Evolutionary conservation across 1,139 yeast genomes (phyloP).

Genomic region (Kodamaea sp.): DNA sequence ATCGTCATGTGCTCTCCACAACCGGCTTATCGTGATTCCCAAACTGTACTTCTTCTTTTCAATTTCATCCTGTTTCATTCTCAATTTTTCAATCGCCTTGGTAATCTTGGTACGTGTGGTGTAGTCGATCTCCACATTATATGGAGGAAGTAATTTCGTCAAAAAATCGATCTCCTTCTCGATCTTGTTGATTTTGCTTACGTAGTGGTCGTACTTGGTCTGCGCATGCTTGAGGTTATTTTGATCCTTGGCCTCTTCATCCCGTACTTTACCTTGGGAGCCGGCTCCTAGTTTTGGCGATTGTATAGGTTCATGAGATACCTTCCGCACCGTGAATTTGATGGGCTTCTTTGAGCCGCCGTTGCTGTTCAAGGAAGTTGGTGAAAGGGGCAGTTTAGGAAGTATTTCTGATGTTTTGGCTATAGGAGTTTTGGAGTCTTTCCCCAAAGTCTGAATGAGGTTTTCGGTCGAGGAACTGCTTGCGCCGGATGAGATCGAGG

Average conservation of each 20-base stretch:
- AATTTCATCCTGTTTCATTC: constrained; percentile 43
- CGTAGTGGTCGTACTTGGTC: constrained; percentile 39
- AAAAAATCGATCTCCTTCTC: constrained; percentile 45
- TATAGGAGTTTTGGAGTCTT: background rate
- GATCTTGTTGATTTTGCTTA: constrained; percentile 35
- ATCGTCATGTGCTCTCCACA: constrained; percentile 47
- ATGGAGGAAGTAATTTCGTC: constrained; percentile 45
- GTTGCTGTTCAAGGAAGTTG: constrained; percentile 7
- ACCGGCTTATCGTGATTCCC: constrained; percentile 46
- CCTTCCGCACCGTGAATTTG: constrained; percentile 46
- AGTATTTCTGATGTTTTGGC: constrained; percentile 1
- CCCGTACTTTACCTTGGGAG: constrained; percentile 7
- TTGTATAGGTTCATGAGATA: constrained; percentile 34
- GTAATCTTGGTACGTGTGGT: constrained; percentile 43
- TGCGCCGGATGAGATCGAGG: constrained; percentile 32
- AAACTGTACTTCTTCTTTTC: constrained; percentile 45
- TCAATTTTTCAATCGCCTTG: constrained; percentile 45
- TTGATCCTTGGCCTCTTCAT: constrained; percentile 7
- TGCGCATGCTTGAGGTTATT: constrained; percentile 28
- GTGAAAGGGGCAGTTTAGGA: constrained; percentile 9
- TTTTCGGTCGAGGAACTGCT: constrained; percentile 33
- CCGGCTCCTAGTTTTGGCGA: constrained; percentile 8
- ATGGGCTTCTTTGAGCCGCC: constrained; percentile 29
- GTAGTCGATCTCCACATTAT: constrained; percentile 48
- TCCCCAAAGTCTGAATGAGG: constrained; percentile 28